Conservation (phyloP, 257 asterid genomes). For the Ballota nigra region DNA sequence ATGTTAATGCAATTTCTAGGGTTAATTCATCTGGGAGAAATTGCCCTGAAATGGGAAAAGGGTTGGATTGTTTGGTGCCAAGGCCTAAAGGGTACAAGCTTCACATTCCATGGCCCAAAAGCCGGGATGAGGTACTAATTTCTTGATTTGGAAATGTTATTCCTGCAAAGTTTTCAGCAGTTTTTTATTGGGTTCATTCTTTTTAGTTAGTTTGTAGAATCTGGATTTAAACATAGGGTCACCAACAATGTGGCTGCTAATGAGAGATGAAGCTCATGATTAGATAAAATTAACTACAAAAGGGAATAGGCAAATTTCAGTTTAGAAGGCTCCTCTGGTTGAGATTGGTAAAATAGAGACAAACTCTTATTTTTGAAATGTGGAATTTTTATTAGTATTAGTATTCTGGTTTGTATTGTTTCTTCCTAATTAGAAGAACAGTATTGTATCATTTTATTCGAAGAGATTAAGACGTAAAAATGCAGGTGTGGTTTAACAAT, state of each 20-base stretch:
- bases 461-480: background rate
- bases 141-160: background rate
- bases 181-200: background rate
- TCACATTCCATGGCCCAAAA: conserved; percentile 64
- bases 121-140: conserved; percentile 55
- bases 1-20: conserved; percentile 29
- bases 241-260: background rate
- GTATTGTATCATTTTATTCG: background rate
- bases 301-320: background rate
- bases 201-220: background rate
- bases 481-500: conserved; percentile 58
- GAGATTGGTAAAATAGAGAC: background rate
- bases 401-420: background rate
- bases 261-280: background rate
- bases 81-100: conserved; percentile 58
- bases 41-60: conserved; percentile 42
- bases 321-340: background rate
- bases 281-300: background rate
- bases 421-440: background rate
- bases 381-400: background rate
- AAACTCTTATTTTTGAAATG: background rate
- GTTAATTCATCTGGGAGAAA: conserved; percentile 27
- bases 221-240: background rate
- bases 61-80: conserved; percentile 54
- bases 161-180: background rate